Conservation (phyloP, 2,329 filamentous ascomycete species). For the Diaporthe vaccinii region DNA sequence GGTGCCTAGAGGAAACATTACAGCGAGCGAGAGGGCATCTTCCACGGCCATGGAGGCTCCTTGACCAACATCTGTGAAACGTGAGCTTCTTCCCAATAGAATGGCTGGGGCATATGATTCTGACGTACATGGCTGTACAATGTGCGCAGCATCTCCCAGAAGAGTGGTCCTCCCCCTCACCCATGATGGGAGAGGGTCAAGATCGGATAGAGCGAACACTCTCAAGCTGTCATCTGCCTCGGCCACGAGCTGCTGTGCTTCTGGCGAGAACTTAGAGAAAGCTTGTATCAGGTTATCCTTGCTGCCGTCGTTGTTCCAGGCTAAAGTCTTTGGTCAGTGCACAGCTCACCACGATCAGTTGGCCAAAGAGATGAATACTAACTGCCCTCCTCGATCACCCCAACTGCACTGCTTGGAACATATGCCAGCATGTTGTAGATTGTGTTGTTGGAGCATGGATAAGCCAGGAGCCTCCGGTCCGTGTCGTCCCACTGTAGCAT, state of each 20-base stretch:
- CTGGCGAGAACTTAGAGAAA: neutral
- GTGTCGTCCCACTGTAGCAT: conserved; percentile 11
- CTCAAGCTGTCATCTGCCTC: neutral
- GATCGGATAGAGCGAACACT: neutral
- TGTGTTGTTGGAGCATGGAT: conserved; percentile 19
- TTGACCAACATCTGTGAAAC: neutral
- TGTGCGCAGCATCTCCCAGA: conserved; percentile 13
- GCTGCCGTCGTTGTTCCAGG: neutral
- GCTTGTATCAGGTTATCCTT: conserved; percentile 18
- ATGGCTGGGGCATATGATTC: too few relatives aligned
- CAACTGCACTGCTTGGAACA: conserved; percentile 2
- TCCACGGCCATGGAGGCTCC: conserved; percentile 9
- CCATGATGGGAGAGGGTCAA: conserved; percentile 5
- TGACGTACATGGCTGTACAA: neutral
- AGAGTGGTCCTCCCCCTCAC: neutral
- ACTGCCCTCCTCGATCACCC: conserved; percentile 4
- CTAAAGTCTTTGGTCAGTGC: neutral
- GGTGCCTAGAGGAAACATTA: conserved; percentile 17
- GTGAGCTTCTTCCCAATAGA: neutral
- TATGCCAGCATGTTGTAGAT: conserved; percentile 7
- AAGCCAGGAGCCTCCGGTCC: neutral
- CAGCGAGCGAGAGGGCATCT: neutral
- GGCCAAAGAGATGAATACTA: neutral
- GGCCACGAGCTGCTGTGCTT: neutral
- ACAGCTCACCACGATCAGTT: too few relatives aligned